Conservation (phyloP, 73 alveolate species). For the Durusdinium trenchii region DNA sequence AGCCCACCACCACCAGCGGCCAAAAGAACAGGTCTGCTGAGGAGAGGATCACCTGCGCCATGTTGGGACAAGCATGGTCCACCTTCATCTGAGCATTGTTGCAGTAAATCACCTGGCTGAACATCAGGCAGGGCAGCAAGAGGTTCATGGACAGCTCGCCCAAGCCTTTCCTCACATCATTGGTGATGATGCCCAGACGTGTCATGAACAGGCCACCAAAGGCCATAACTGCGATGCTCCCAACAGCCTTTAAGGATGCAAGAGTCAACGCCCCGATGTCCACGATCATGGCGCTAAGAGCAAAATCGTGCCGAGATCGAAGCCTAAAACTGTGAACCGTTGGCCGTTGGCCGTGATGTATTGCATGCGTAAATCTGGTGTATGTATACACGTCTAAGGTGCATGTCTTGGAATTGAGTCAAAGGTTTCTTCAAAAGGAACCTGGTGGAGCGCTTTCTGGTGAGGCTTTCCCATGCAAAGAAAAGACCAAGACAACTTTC, state of each 20-base stretch:
- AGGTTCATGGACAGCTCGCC: slow-evolving; percentile 51
- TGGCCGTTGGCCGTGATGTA: too few species aligned
- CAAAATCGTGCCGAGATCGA: neutral
- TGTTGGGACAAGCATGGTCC: slow-evolving; percentile 1
- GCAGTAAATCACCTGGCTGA: slow-evolving; percentile 47
- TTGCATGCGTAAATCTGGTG: too few species aligned
- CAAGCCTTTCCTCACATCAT: slow-evolving; percentile 36
- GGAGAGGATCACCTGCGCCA: neutral
- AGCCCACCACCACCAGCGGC: slow-evolving; percentile 62
- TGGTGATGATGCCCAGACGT: slow-evolving; percentile 39
- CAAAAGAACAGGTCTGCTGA: slow-evolving; percentile 18
- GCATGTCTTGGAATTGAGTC: too few species aligned
- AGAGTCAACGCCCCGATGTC: slow-evolving; percentile 6
- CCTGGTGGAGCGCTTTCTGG: too few species aligned
- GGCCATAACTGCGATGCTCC: slow-evolving; percentile 25
- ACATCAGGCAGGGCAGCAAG: slow-evolving; percentile 50
- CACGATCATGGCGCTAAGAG: neutral
- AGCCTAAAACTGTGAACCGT: too few species aligned
- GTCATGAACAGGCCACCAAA: slow-evolving; percentile 16
- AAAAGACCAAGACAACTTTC: neutral
- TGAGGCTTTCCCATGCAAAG: too few species aligned
- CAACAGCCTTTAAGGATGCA: slow-evolving; percentile 49
- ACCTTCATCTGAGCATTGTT: neutral
- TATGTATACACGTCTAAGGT: too few species aligned
- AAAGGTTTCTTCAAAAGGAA: too few species aligned